These are phyloP conservation scores for Pseudogymnoascus sp. DNA, from an alignment of 2,329 filamentous ascomycete species.

Conservation along the genomic window DNA sequence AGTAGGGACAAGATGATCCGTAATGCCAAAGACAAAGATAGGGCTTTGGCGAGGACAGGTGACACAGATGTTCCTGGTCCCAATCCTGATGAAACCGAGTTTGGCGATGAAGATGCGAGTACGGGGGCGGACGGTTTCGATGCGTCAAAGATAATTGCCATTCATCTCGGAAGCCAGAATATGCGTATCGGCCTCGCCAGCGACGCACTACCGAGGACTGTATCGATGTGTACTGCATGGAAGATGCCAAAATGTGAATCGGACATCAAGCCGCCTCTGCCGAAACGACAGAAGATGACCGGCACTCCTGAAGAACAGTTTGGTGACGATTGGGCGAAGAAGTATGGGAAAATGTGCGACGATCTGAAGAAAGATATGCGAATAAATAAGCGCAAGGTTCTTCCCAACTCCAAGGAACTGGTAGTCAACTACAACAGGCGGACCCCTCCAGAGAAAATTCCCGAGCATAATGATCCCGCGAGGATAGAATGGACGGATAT, in stretches of 20 bases:
- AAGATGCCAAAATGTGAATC: slow-evolving; percentile 72
- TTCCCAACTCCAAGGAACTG: slow-evolving; percentile 95
- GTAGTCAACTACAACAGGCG: slow-evolving; percentile 90
- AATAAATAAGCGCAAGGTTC: slow-evolving; percentile 83
- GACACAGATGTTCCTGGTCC: slow-evolving; percentile 57
- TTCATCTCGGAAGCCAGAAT: slow-evolving; percentile 94
- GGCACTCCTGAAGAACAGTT: slow-evolving; percentile 66
- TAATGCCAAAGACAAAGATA: slow-evolving; percentile 78
- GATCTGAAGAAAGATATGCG: slow-evolving; percentile 89
- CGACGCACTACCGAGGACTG: slow-evolving; percentile 86
- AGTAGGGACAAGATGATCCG: slow-evolving; percentile 76
- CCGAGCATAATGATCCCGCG: slow-evolving; percentile 88
- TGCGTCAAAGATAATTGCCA: slow-evolving; percentile 85
- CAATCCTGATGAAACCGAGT: slow-evolving; percentile 44
- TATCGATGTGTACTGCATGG: slow-evolving; percentile 86
- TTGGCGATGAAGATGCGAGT: slow-evolving; percentile 41
- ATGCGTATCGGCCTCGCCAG: slow-evolving; percentile 90
- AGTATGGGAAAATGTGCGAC: slow-evolving; percentile 72
- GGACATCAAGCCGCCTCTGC: slow-evolving; percentile 72
- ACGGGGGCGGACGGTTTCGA: slow-evolving; percentile 55
- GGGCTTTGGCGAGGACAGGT: slow-evolving; percentile 68
- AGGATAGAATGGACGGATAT: slow-evolving; percentile 95
- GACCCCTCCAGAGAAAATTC: slow-evolving; percentile 75
- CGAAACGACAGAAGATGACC: slow-evolving; percentile 56
- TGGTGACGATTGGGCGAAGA: slow-evolving; percentile 69